Evolutionary conservation across 176 grass and related monocot species (phyloP).

Genomic region (Aegilops longissima): DNA sequence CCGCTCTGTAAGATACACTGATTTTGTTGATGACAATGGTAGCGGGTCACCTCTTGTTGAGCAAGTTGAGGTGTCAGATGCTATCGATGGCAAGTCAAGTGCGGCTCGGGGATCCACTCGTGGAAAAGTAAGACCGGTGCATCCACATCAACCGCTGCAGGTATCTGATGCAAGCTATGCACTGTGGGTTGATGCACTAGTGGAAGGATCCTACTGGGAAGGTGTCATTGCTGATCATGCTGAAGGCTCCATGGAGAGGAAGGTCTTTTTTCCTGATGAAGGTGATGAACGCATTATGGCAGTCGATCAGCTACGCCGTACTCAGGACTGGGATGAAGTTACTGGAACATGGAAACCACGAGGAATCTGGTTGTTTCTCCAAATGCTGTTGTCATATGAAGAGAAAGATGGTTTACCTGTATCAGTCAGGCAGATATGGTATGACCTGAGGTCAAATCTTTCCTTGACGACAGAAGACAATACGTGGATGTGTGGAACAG

Average conservation of each 20-base stretch:
- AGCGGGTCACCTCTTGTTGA: slow-evolving; percentile 36
- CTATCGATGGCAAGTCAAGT: slow-evolving; percentile 40
- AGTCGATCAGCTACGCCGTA: slow-evolving; percentile 46
- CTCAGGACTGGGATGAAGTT: slow-evolving; percentile 74
- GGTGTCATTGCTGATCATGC: slow-evolving; percentile 65
- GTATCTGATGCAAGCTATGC: slow-evolving; percentile 47
- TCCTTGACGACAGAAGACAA: slow-evolving; percentile 39
- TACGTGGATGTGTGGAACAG: slow-evolving; percentile 53
- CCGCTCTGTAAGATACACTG: slow-evolving; percentile 38
- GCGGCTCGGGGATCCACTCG: slow-evolving; percentile 14
- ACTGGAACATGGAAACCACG: slow-evolving; percentile 63
- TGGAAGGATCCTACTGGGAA: slow-evolving; percentile 74
- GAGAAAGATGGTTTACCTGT: slow-evolving; percentile 50
- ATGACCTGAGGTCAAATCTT: slow-evolving; percentile 44
- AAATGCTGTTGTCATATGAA: slow-evolving; percentile 48
- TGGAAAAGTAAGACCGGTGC: slow-evolving; percentile 29
- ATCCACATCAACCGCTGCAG: slow-evolving; percentile 34
- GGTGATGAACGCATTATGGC: slow-evolving; percentile 51
- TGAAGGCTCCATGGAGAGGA: slow-evolving; percentile 45
- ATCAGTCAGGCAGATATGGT: slow-evolving; percentile 70
- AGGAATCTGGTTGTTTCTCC: slow-evolving; percentile 68
- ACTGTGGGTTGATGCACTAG: slow-evolving; percentile 59
- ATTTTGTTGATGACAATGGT: slow-evolving; percentile 34
- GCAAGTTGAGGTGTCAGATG: slow-evolving; percentile 44
- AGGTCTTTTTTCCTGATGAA: slow-evolving; percentile 71